Evolutionary conservation across 176 grass and related monocot species (phyloP).

Genomic region (Saccharum officinarum): DNA sequence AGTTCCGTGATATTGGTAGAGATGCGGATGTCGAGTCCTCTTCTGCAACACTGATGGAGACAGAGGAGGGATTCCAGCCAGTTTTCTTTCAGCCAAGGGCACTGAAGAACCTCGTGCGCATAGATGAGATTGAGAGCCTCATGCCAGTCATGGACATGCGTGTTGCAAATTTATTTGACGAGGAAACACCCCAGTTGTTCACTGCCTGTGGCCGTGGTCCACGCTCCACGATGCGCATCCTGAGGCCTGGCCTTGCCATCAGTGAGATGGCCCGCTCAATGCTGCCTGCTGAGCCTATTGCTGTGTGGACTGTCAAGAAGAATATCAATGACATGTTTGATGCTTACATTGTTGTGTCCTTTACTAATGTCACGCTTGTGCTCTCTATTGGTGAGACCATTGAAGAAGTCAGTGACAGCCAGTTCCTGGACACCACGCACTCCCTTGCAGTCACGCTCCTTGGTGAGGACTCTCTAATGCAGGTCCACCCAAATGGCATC

Average conservation of each 20-base stretch:
- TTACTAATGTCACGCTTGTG: slow-evolving; percentile 87
- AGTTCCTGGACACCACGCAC: slow-evolving; percentile 91
- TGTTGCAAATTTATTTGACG: slow-evolving; percentile 87
- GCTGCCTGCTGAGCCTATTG: slow-evolving; percentile 83
- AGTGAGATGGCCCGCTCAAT: slow-evolving; percentile 95
- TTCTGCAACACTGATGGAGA: slow-evolving; percentile 89
- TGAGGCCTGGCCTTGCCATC: slow-evolving; percentile 93
- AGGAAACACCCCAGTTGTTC: slow-evolving; percentile 94
- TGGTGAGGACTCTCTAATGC: slow-evolving; percentile 97
- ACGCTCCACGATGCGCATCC: slow-evolving; percentile 76
- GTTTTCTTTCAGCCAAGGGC: slow-evolving; percentile 93
- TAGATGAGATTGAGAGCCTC: slow-evolving; percentile 29
- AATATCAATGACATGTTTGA: slow-evolving; percentile 93
- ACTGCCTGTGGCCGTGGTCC: slow-evolving; percentile 83
- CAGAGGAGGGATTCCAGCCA: slow-evolving; percentile 94
- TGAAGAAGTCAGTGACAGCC: slow-evolving; percentile 95
- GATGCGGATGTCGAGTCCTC: slow-evolving; percentile 92
- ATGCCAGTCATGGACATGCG: slow-evolving; percentile 99
- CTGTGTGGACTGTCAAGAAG: slow-evolving; percentile 99
- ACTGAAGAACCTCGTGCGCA: slow-evolving; percentile 61
- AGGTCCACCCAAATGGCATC: slow-evolving; percentile 93
- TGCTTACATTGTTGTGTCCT: slow-evolving; percentile 96
- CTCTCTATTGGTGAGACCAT: slow-evolving; percentile 98
- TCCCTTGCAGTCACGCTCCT: slow-evolving; percentile 88
- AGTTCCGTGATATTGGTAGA: slow-evolving; percentile 86